Evolutionary conservation across 1,139 yeast genomes (phyloP), one percentile per base, ranked within the genome.

Genomic region (Sugiyamaella neomexicana): DNA sequence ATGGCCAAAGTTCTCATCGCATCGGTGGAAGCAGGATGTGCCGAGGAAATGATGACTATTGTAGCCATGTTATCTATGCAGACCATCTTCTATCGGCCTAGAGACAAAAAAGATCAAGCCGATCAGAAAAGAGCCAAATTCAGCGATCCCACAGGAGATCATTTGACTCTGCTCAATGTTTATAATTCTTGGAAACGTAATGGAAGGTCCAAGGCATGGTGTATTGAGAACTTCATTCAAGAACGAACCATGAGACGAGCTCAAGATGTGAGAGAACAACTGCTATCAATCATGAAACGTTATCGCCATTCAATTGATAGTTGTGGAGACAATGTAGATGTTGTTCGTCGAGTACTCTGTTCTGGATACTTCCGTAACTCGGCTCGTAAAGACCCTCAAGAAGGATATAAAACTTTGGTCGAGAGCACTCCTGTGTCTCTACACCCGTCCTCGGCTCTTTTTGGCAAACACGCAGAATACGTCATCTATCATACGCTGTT

Each of bases 31-130:
- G 80, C 80, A 60, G 80, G 79, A 15, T 93, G 99, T 61, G 79
- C 95, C 0, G 91, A 87, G 51, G 99, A 93, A 63, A 80, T 91
- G 50, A 73, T 89, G 38, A 85, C 87, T 0, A 87, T 95, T 23
- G 89, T 93, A 55, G 88, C 98, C 1, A 91, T 95, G 97, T 76
- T 91, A 5, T 85, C 95, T 0, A 93, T 90, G 4, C 97, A 89
- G 56, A 83, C 85, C 6, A 82, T 93, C 0, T 93, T 90, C 65
- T 85, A 82, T 67, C 75, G 98, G 52, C 98, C 98, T 0, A 82
- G 84, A 62, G 93, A 86, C 52, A 85, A 86, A 67, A 86, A 82
- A 64, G 80, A 78, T 44, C 79, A 78, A 46, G 97, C 97, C 0
- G 98, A 91, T 65, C 83, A 81, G 62, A 79, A 82, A 64, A 88